Percentiles rank a stretch among this genome's conserved stretches.
Evolutionary conservation across 192 early-diverging fungal species (phyloP).

Genomic region (Coemansia sp.): DNA sequence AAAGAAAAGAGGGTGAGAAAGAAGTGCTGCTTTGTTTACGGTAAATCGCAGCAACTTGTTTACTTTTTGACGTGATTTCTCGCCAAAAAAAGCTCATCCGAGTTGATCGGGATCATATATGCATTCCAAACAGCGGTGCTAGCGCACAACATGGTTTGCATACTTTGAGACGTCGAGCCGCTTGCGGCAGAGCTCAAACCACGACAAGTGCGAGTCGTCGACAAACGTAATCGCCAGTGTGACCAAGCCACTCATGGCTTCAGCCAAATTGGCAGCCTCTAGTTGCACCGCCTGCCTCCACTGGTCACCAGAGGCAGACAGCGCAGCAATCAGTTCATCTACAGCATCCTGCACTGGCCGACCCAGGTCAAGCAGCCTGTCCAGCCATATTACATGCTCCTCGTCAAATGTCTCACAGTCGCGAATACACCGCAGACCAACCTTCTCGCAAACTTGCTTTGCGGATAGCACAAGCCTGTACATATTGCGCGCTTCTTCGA

Average conservation of each 20-base stretch:
- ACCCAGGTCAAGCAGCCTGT: constrained; percentile 43
- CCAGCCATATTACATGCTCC: constrained; percentile 41
- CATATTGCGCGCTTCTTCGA: constrained; percentile 26
- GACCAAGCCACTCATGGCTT: constrained; percentile 14
- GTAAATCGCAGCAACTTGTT: constrained; percentile 5
- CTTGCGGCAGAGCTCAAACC: constrained; percentile 43
- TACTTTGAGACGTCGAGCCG: constrained; percentile 23
- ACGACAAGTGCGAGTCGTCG: constrained; percentile 41
- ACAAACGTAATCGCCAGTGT: constrained; percentile 51
- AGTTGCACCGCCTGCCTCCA: constrained; percentile 17
- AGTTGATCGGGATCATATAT: not conserved
- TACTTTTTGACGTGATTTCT: no score
- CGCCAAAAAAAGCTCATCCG: no score
- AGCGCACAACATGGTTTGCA: constrained; percentile 19
- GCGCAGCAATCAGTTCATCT: constrained; percentile 28
- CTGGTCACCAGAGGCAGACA: constrained; percentile 27
- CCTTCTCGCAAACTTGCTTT: constrained; percentile 38
- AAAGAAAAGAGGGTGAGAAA: not conserved
- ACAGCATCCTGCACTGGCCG: constrained; percentile 23
- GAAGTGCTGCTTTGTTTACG: constrained; percentile 1
- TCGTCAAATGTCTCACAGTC: constrained; percentile 37
- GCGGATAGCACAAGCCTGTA: constrained; percentile 24
- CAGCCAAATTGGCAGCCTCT: constrained; percentile 16
- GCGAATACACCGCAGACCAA: constrained; percentile 45
- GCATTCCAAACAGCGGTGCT: no score